Base-by-base conservation (phyloP, 805 yeast genomes). In the Millerozyma miso region DNA sequence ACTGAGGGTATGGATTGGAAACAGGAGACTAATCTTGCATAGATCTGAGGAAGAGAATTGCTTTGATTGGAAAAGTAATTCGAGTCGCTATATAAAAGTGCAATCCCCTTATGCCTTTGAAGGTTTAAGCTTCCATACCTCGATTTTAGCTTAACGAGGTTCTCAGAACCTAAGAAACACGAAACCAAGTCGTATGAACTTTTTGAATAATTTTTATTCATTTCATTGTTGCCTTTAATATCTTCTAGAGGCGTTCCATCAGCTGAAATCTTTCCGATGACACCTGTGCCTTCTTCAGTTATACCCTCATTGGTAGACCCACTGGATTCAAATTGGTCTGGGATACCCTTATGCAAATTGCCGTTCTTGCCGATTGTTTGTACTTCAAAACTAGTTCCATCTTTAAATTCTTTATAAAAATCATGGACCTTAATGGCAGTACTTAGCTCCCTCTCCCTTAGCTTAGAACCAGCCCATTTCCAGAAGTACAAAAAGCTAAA, bases 391-490 rank as follows among this genome's bases (percentile, higher is more conserved):
- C 31, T 29, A 0, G 49, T 46, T 6, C 35, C 36, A 35, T 35
- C 45, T 29, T 56, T 58, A 41, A 52, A 53, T n/a, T 41, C 44
- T 0, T 65, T 65, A 43, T 60, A 71, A 10, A 74, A 16, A n/a
- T 67, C 71, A 17, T 57, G 52, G 19, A 71, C 52, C 39, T 58
- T 57, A 14, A 65, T 58, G 44, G 71, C 58, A 4, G 61, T 48
- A 14, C 50, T 47, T 38, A 58, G 58, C 39, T 76, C 77, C 31
- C 65, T 54, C 35, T 64, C 58, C 19, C 72, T 65, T 40, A 70
- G 67, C 46, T 62, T 56, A 31, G 67, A 55, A 39, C 79, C 60
- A 37, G 62, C 62, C 72, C 75, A 75, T 52, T 79, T 63, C 83
- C 82, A 77, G 43, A 67, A 59, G 3, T 58, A 35, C 33, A 78